Evolutionary conservation across 371 early-diverging fungal species (phyloP).

Genomic region (Mucor mucedo): DNA sequence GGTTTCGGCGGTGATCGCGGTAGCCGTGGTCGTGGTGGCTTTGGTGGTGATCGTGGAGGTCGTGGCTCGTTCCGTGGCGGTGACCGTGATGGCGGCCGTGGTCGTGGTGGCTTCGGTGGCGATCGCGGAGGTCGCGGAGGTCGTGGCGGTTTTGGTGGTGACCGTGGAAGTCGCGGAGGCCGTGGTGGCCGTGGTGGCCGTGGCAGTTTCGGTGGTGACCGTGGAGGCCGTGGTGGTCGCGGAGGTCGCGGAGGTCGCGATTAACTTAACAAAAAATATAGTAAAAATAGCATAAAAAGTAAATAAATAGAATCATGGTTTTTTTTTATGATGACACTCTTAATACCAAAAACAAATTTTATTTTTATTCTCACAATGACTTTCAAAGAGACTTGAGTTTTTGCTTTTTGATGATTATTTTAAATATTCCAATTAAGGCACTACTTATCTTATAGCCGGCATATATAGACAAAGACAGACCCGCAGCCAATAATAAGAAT

Average conservation of each 20-base stretch:
- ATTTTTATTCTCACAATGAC: too few relatives aligned
- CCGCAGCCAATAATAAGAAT: too few relatives aligned
- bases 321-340: slow-evolving; percentile 1
- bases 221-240: slow-evolving; percentile 57
- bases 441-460: too few relatives aligned
- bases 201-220: slow-evolving; percentile 37
- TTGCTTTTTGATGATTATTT: too few relatives aligned
- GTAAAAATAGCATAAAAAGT: slow-evolving; percentile 5
- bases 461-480: too few relatives aligned
- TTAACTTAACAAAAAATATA: neutral
- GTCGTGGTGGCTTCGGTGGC: slow-evolving; percentile 33
- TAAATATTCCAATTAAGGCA: too few relatives aligned
- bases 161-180: slow-evolving; percentile 24
- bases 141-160: slow-evolving; percentile 50
- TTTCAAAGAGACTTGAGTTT: too few relatives aligned
- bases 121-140: neutral
- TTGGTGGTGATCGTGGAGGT: slow-evolving; percentile 41
- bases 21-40: slow-evolving; percentile 44
- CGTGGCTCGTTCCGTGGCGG: slow-evolving; percentile 25
- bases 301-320: slow-evolving; percentile 7
- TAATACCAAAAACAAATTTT: too few relatives aligned
- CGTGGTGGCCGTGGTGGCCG: slow-evolving; percentile 48
- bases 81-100: slow-evolving; percentile 33
- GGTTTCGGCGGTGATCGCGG: slow-evolving; percentile 36
- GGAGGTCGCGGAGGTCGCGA: slow-evolving; percentile 38